A percentile compares a stretch with the other conserved stretches of the same genome.
Evolutionary conservation across 2,329 filamentous ascomycete genomes (phyloP).

Genomic region (Clonostachys solani): DNA sequence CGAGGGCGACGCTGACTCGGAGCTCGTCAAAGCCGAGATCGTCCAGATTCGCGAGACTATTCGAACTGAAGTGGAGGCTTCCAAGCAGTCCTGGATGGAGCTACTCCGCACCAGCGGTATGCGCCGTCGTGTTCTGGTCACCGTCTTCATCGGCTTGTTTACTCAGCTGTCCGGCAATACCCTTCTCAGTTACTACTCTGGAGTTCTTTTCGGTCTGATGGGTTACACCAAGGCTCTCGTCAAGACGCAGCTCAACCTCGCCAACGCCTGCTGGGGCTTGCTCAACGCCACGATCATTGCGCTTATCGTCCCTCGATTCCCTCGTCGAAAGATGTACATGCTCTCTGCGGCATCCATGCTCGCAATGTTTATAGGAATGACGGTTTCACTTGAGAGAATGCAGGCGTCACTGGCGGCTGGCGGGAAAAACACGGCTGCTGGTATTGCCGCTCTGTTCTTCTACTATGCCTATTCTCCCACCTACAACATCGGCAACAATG

Average conservation of each 20-base stretch:
- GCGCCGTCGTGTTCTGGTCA: slow-evolving; percentile 43
- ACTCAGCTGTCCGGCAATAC: slow-evolving; percentile 41
- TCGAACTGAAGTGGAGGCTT: slow-evolving; percentile 25
- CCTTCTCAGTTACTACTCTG: slow-evolving; percentile 27
- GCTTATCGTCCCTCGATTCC: slow-evolving; percentile 38
- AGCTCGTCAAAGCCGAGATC: slow-evolving; percentile 51
- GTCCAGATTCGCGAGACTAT: slow-evolving; percentile 49
- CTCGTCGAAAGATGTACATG: slow-evolving; percentile 44
- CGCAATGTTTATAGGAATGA: slow-evolving; percentile 50
- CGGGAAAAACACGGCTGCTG: slow-evolving; percentile 21
- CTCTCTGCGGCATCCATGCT: slow-evolving; percentile 41
- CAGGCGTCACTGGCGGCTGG: slow-evolving; percentile 23
- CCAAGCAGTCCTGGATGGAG: slow-evolving; percentile 57
- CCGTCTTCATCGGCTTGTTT: slow-evolving; percentile 47
- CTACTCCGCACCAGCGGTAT: slow-evolving; percentile 41
- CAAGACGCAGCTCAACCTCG: slow-evolving; percentile 42
- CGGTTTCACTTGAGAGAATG: slow-evolving; percentile 36
- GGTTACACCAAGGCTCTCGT: slow-evolving; percentile 31
- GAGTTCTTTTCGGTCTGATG: slow-evolving; percentile 41
- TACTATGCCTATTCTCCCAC: slow-evolving; percentile 49
- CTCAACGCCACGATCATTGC: slow-evolving; percentile 33
- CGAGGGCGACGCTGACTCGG: slow-evolving; percentile 45
- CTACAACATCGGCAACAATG: slow-evolving; percentile 59
- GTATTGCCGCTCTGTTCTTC: slow-evolving; percentile 43
- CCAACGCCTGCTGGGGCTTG: slow-evolving; percentile 38